Base-by-base conservation (phyloP, 1,284 basidiomycete genomes). In the Vanrija sp. region DNA sequence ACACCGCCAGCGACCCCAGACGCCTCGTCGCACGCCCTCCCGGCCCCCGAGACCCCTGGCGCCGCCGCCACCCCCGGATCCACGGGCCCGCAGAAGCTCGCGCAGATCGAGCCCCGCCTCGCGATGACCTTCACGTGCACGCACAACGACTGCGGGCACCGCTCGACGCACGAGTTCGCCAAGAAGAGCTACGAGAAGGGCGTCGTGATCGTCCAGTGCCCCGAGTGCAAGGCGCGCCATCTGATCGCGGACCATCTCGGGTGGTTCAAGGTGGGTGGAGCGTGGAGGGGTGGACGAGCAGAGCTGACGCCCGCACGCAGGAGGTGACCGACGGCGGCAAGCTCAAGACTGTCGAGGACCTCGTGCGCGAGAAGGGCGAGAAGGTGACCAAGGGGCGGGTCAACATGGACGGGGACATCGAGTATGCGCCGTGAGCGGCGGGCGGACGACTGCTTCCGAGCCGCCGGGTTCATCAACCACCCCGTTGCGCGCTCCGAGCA, bases 141-240 rank as follows among this genome's bases (percentile, higher is more conserved):
- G 0, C 49, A 55, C 21, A 67, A 80, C 16, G 82, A 81, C 1
- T 98, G 94, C 67, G 82, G 82, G 5, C 85, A 88, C 63, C 85
- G 94, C 3, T 92, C 89, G 9, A 86, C 89, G 10, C 95, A 98
- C 68, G 83, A 90, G 61, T 98, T 98, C 71, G 83, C 88, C 10
- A 88, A 86, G 71, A 81, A 85, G 38, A 84, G 89, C 26, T 98
- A 98, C 74, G 83, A 87, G 66, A 84, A 82, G 46, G 95, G 95
- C 0, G 88, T 98, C 52, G 94, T 98, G 1, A 80, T 98, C 29
- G 85, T 97, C 0, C 85, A 95, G 70, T 98, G 95, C 77, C 92
- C 94, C 1, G 83, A 83, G 16, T 98, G 95, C 77, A 85, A 89
- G 68, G 92, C 91, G 69, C 79, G 89, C 45, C 89, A 91, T 76